phyloP scores from a whole-genome alignment of 306 rosid species.

The Potentilla sterilis region DNA sequence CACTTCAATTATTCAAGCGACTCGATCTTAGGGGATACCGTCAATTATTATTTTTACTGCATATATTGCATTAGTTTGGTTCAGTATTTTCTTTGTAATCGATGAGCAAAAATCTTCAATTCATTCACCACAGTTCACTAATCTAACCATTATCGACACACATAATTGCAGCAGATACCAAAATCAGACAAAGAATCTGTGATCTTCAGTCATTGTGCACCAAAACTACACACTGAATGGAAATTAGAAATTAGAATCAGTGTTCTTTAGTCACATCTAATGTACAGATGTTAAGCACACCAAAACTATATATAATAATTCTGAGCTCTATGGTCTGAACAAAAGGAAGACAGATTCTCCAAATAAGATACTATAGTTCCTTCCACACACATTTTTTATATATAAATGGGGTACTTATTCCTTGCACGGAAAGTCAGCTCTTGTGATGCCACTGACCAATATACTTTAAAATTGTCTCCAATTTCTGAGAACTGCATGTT shows the following conservation, averaged over 20 bases:
- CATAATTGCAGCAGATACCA: background rate
- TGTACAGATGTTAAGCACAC: background rate
- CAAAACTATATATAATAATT: background rate
- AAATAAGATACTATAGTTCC: background rate
- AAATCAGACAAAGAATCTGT: background rate
- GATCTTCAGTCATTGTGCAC: background rate
- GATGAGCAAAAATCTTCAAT: too few relatives aligned
- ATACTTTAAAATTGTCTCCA: background rate
- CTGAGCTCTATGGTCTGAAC: background rate
- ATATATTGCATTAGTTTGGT: too few relatives aligned
- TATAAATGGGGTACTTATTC: background rate
- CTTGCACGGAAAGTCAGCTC: conserved; percentile 9
- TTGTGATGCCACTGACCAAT: background rate
- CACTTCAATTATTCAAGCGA: too few relatives aligned
- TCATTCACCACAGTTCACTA: too few relatives aligned
- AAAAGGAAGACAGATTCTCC: background rate
- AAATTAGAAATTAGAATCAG: background rate
- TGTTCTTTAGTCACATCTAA: background rate
- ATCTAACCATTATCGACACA: too few relatives aligned
- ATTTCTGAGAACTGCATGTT: background rate
- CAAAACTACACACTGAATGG: background rate
- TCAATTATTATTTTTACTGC: too few relatives aligned
- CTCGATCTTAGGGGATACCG: too few relatives aligned
- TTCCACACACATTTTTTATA: background rate
- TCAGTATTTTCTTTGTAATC: too few relatives aligned